These are phyloP conservation scores for Oxytropis ochrocephala DNA, from an alignment of 306 rosid species.

Conservation along the genomic window DNA sequence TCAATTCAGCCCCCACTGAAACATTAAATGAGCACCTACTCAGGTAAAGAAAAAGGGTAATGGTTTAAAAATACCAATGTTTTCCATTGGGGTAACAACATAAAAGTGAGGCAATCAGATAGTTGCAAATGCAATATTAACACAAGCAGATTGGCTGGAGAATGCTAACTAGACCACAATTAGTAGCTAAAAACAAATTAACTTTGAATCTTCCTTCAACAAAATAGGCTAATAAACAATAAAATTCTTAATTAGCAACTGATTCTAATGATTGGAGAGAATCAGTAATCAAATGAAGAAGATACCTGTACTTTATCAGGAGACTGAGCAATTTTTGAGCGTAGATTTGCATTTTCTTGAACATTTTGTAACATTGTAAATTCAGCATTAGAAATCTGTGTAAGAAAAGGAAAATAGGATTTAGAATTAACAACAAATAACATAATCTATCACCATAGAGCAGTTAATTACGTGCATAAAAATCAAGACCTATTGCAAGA, in stretches of 20 bases:
- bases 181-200: not conserved
- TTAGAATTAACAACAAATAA: not conserved
- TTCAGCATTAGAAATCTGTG: slow-evolving; percentile 72
- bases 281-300: not conserved
- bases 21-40: not conserved
- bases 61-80: not conserved
- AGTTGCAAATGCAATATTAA: not conserved
- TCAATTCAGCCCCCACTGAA: not conserved
- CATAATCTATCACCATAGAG: not conserved
- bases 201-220: not conserved
- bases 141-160: not conserved
- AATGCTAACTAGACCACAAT: not conserved
- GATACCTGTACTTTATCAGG: slow-evolving; percentile 89
- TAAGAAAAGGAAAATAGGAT: not conserved
- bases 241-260: not conserved
- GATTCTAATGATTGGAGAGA: not conserved
- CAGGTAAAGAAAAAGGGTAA: not conserved
- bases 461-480: not conserved
- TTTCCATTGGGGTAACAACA: not conserved
- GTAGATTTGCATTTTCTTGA: slow-evolving; percentile 74
- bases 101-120: not conserved
- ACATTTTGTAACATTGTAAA: slow-evolving; percentile 60
- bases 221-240: not conserved
- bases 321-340: slow-evolving; percentile 73
- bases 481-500: not conserved